Evolutionary conservation across 495 filamentous ascomycete genomes (phyloP), one percentile per base, ranked within the genome.

Genomic region (Penicillium cinerascens): DNA sequence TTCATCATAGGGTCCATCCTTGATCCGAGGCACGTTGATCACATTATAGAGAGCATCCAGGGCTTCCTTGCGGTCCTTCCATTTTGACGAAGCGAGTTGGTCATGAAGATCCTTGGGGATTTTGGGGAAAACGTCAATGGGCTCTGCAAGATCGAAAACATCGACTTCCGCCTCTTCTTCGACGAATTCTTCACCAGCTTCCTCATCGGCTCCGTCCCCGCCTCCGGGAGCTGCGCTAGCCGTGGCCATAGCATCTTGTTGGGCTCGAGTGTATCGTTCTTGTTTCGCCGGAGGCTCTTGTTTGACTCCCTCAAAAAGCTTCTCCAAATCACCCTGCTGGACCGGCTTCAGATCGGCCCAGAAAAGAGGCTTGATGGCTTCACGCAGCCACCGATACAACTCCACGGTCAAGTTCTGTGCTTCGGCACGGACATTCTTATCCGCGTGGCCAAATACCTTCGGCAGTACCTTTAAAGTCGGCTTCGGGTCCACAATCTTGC

Each of bases 331-430:
- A 54, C 83, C 82, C 65, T 99, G 95, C 57, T 99, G 95, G 1
- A 95, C 91, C 2, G 91, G 89, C 67, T 99, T 99, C 52, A 99
- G 70, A 38, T 97, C 95, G 38, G 82, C 82, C 90, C 92, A 99
- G 66, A 99, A 99, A 66, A 96, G 84, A 16, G 92, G 89, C 66
- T 99, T 99, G 81, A 99, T 97, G 2, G 92, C 95, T 49, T 99
- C 95, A 52, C 89, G 87, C 26, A 99, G 79, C 95, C 95, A 99
- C 66, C 95, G 78, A 70, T 97, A 99, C 40, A 99, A 82, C 61
- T 97, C 95, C 44, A 96, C 92, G 0, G 91, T 86, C 25, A 99
- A 76, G 56, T 87, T 91, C 44, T 93, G 92, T 23, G 90, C 89
- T 70, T 97, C 95, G 1, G 92, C 91, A 62, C 95, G 86, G 13